phyloP scores from a whole-genome alignment of 495 filamentous ascomycete genomes.

The Antarctomyces pellizariae region DNA sequence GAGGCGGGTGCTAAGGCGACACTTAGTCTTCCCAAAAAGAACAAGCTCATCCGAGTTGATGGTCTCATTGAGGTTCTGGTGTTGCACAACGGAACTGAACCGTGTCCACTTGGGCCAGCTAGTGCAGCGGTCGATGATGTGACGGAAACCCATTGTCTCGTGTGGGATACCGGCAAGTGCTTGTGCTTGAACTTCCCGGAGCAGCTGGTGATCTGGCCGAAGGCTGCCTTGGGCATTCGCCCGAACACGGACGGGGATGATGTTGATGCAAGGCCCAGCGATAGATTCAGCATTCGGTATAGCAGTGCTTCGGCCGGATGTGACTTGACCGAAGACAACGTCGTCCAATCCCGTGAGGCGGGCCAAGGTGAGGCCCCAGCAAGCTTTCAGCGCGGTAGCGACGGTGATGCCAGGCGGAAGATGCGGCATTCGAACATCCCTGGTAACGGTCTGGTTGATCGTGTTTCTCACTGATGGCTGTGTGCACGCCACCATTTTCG shows the following conservation, averaged over 20 bases:
- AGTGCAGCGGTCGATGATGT: constrained; percentile 14
- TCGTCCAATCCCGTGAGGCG: constrained; percentile 23
- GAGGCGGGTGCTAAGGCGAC: no score
- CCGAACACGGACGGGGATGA: constrained; percentile 7
- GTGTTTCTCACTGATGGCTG: background rate
- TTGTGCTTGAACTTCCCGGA: constrained; percentile 29
- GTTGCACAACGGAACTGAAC: no score
- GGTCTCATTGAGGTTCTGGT: no score
- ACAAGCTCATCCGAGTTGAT: no score
- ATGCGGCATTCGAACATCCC: constrained; percentile 19
- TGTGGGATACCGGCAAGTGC: constrained; percentile 30
- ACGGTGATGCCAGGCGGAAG: constrained; percentile 26
- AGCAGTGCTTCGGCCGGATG: constrained; percentile 30
- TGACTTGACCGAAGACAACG: constrained; percentile 36
- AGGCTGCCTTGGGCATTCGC: constrained; percentile 23
- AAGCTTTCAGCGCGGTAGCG: constrained; percentile 31
- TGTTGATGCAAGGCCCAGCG: constrained; percentile 10
- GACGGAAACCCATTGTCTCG: constrained; percentile 17
- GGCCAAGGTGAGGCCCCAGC: constrained; percentile 36
- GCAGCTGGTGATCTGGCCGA: constrained; percentile 24
- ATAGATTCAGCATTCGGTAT: constrained; percentile 18
- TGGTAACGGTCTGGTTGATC: constrained; percentile 22
- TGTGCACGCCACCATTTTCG: constrained; percentile 8
- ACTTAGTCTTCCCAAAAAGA: no score
- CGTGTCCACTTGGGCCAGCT: no score